A percentile compares a stretch with the other conserved stretches of the same genome.
phyloP scores from a whole-genome alignment of 805 yeast species.

The Starmerella apis region DNA sequence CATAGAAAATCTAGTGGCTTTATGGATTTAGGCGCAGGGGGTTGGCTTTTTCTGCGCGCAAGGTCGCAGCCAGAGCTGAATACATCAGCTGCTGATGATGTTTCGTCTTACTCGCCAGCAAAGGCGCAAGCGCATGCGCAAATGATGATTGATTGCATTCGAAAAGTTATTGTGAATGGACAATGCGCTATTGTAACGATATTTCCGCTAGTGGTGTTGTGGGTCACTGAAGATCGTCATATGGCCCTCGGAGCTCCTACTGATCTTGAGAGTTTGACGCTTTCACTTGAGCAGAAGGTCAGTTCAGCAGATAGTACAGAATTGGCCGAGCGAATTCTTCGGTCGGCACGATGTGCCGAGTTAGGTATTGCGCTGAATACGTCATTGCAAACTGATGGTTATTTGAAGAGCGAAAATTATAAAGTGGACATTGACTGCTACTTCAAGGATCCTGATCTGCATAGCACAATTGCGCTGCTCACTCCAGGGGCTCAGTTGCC shows the following conservation, averaged over 20 bases:
- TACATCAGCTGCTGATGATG: not conserved
- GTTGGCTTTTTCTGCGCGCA: conserved; percentile 2
- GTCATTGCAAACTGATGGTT: conserved; percentile 10
- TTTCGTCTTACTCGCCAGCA: conserved; percentile 2
- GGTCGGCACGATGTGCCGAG: conserved; percentile 16
- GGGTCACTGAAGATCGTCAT: conserved; percentile 21
- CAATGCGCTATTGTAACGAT: conserved; percentile 21
- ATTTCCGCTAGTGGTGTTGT: conserved; percentile 17
- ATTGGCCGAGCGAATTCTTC: conserved; percentile 17
- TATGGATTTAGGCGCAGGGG: not conserved
- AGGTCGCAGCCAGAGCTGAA: conserved; percentile 1
- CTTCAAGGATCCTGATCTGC: conserved; percentile 21
- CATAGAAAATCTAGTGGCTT: not conserved
- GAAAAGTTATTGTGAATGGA: conserved; percentile 11
- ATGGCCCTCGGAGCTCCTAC: conserved; percentile 13
- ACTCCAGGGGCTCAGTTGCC: conserved; percentile 16
- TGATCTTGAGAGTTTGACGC: conserved; percentile 9
- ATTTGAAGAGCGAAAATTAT: conserved; percentile 8
- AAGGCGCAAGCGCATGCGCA: conserved; percentile 2
- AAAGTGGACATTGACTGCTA: conserved; percentile 22
- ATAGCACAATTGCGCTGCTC: conserved; percentile 19
- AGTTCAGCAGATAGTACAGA: conserved; percentile 17
- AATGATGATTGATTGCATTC: conserved; percentile 10
- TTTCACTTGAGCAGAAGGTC: conserved; percentile 17
- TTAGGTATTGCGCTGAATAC: conserved; percentile 16